These are phyloP conservation scores for Holtermanniella nyarrowii DNA, from an alignment of 768 basidiomycete genomes.

Conservation along the genomic window DNA sequence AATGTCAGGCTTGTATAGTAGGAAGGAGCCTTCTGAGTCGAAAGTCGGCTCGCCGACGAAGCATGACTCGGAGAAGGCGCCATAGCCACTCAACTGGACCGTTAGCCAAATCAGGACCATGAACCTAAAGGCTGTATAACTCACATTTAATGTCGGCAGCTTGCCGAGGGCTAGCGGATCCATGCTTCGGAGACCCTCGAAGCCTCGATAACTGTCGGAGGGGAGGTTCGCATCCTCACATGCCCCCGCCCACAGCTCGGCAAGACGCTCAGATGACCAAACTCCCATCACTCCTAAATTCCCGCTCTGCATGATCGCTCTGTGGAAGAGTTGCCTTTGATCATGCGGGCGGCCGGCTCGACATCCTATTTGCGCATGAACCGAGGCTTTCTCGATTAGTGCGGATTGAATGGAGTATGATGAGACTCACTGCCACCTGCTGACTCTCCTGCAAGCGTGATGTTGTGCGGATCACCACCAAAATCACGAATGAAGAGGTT, in stretches of 20 bases:
- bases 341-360: no score
- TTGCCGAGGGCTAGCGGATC: no score
- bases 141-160: not conserved
- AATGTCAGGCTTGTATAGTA: not conserved
- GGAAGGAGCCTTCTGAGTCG: not conserved
- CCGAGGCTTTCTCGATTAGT: conserved; percentile 1
- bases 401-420: not conserved
- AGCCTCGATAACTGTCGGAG: no score
- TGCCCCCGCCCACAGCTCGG: not conserved
- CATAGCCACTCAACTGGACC: conserved; percentile 1
- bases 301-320: conserved; percentile 6
- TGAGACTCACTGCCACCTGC: conserved; percentile 4
- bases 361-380: conserved; percentile 2
- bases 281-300: conserved; percentile 3
- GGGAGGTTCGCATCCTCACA: not conserved
- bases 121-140: no score
- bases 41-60: conserved; percentile 1
- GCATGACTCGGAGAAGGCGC: conserved; percentile 2
- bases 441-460: conserved; percentile 8
- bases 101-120: no score
- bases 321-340: not conserved
- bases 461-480: conserved; percentile 38
- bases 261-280: not conserved
- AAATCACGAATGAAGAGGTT: conserved; percentile 41
- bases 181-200: no score